Evolutionary conservation across 257 asterid species (phyloP), one percentile per base, ranked within the genome.

Genomic region (Gentiana macrophylla): DNA sequence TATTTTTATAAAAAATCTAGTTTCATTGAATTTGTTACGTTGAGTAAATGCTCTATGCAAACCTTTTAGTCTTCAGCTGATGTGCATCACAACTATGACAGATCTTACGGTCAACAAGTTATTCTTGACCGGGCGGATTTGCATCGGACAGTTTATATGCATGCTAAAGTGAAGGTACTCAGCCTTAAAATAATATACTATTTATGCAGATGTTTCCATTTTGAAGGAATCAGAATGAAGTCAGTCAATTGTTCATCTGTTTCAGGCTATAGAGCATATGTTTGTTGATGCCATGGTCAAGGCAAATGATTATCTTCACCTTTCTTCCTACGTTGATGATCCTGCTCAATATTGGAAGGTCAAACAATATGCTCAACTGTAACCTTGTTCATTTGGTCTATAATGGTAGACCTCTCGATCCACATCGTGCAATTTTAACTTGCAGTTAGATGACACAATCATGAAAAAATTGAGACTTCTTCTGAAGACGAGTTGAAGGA

Each of bases 281-380:
- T 54, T 80, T 53, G 77, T 86, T 61, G 97, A 89, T 73, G 97
- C 95, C 63, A 57, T 89, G 89, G 62, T 74, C 32, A 77, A 71
- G 67, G 97, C 97, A 63, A 80, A 89, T 66, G 74, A 76, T 53
- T 60, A 15, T 73, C 95, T 89, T 63, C 67, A 56, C 12, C 71
- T 89, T 56, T 65, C 93, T n/a, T 78, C 97, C 32, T 77, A 62
- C 73, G 75, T 89, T 34, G 72, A 89, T 62, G 79, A 81, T 12
- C 95, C 97, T 53, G 84, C 84, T 59, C 64, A 75, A 49, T 89
- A 74, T 75, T 86, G 94, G 97, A 84, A 81, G 95, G 97, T 89
- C 57, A 47, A 67, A 49, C 43, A 57, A 57, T 37, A 50, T 37
- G 56, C 67, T 37, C 41, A 46, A 9, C 33, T 8, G 12, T 46